Conservation (phyloP, 2,329 filamentous ascomycete species). For the Magnaporthiopsis poae region DNA sequence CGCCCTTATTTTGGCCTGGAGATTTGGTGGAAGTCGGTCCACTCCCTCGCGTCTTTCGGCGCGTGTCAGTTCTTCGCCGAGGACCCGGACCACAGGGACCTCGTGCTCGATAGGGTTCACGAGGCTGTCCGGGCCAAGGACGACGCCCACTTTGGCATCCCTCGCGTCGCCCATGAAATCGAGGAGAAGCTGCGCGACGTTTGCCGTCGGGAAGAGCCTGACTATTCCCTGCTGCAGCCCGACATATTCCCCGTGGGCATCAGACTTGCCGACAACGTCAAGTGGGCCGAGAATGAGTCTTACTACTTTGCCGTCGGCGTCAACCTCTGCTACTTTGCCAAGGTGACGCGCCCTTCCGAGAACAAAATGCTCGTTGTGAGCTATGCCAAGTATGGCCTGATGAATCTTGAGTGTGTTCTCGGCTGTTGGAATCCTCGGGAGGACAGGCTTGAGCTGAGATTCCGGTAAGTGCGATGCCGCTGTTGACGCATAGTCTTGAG, state of each 20-base stretch:
- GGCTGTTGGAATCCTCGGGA: slow-evolving; percentile 42
- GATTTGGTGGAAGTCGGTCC: slow-evolving; percentile 44
- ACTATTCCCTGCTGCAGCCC: slow-evolving; percentile 22
- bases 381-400: slow-evolving; percentile 41
- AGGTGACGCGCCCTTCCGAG: slow-evolving; percentile 35
- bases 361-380: slow-evolving; percentile 29
- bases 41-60: slow-evolving; percentile 34
- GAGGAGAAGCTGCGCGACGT: slow-evolving; percentile 36
- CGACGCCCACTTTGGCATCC: slow-evolving; percentile 23
- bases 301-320: slow-evolving; percentile 46
- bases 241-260: slow-evolving; percentile 45
- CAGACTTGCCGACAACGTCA: slow-evolving; percentile 27
- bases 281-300: slow-evolving; percentile 29
- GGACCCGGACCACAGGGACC: slow-evolving; percentile 38
- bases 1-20: slow-evolving; percentile 43
- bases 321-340: slow-evolving; percentile 42
- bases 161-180: slow-evolving; percentile 36
- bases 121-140: slow-evolving; percentile 26
- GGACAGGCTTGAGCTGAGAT: slow-evolving; percentile 46
- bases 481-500: background rate
- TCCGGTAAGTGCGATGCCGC: slow-evolving; percentile 30
- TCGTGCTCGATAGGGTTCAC: slow-evolving; percentile 36
- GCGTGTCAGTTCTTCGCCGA: slow-evolving; percentile 41
- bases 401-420: slow-evolving; percentile 41
- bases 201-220: slow-evolving; percentile 35